Conservation (phyloP, 257 asterid genomes). For the Coffea canephora region DNA sequence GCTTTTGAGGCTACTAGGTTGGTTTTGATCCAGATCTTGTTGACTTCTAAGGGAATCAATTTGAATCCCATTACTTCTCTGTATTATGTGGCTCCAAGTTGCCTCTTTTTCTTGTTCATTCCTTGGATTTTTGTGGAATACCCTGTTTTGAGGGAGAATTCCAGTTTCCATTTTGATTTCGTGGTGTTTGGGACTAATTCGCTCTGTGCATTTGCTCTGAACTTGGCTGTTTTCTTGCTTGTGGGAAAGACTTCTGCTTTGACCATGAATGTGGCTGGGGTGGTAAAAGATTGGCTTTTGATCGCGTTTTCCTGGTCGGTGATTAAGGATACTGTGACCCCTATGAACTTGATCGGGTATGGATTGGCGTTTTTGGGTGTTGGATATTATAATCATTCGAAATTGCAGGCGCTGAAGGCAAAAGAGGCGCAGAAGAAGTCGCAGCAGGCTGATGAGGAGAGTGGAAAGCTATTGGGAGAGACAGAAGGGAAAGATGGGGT, state of each 20-base stretch:
- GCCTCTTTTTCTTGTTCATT: slow-evolving; percentile 46
- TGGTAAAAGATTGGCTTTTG: slow-evolving; percentile 71
- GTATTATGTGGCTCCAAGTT: slow-evolving; percentile 74
- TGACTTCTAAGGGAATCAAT: slow-evolving; percentile 63
- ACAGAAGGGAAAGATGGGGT: slow-evolving; percentile 30
- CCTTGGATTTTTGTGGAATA: slow-evolving; percentile 68
- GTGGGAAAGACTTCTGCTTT: slow-evolving; percentile 80
- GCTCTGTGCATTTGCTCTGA: slow-evolving; percentile 66
- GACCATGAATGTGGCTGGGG: slow-evolving; percentile 86
- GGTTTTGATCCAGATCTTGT: slow-evolving; percentile 67
- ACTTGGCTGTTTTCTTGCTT: slow-evolving; percentile 67
- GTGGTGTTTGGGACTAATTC: slow-evolving; percentile 64
- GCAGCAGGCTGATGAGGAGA: slow-evolving; percentile 45
- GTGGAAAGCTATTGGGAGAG: slow-evolving; percentile 42
- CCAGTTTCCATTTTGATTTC: slow-evolving; percentile 44
- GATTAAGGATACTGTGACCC: slow-evolving; percentile 72
- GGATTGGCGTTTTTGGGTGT: slow-evolving; percentile 76
- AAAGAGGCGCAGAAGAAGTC: slow-evolving; percentile 56
- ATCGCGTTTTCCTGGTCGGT: slow-evolving; percentile 88
- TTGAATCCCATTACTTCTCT: slow-evolving; percentile 67
- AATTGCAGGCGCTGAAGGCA: slow-evolving; percentile 70
- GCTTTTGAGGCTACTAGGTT: slow-evolving; percentile 69
- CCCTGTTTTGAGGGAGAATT: slow-evolving; percentile 38
- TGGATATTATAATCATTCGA: slow-evolving; percentile 59
- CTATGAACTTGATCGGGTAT: slow-evolving; percentile 59